Evolutionary conservation across 1,284 basidiomycete species (phyloP).

Genomic region (Melanopsichium pennsylvanicum): DNA sequence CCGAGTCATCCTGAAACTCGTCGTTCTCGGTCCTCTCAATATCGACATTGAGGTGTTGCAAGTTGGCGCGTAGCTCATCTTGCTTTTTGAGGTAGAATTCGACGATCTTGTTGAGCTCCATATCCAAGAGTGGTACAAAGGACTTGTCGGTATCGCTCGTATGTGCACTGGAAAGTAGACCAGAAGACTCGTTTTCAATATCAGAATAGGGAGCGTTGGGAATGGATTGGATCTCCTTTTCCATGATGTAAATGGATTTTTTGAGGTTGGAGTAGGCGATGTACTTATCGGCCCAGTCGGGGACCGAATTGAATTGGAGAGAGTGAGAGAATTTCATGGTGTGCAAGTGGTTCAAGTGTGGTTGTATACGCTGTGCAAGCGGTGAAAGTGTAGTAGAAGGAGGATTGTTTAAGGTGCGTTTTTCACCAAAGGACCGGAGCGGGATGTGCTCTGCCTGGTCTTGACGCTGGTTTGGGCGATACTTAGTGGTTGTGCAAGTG

Average conservation of each 20-base stretch:
- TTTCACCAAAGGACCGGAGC: slow-evolving; percentile 26
- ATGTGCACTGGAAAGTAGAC: slow-evolving; percentile 36
- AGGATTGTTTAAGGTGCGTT: slow-evolving; percentile 3
- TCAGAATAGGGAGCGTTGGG: slow-evolving; percentile 33
- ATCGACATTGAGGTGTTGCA: slow-evolving; percentile 49
- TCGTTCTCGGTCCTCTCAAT: slow-evolving; percentile 55
- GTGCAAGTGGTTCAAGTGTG: slow-evolving; percentile 11
- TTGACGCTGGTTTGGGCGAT: not conserved
- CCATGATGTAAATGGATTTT: slow-evolving; percentile 63
- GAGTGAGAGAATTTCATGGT: slow-evolving; percentile 70
- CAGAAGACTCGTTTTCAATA: slow-evolving; percentile 59
- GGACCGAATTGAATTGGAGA: slow-evolving; percentile 89
- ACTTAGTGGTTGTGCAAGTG: not conserved
- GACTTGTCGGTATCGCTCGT: slow-evolving; percentile 54
- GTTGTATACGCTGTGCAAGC: slow-evolving; percentile 10
- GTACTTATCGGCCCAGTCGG: slow-evolving; percentile 95
- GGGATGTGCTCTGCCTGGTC: slow-evolving; percentile 33
- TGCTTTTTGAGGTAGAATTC: slow-evolving; percentile 75
- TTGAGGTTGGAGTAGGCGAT: slow-evolving; percentile 69
- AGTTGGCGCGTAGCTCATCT: slow-evolving; percentile 69
- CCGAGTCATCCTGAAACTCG: slow-evolving; percentile 72
- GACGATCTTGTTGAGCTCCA: slow-evolving; percentile 83
- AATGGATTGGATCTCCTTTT: slow-evolving; percentile 50
- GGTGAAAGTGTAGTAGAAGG: slow-evolving; percentile 4
- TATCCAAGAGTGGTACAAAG: slow-evolving; percentile 73